phyloP scores from a whole-genome alignment of 139 green algal species.

The Chlorella sp. region DNA sequence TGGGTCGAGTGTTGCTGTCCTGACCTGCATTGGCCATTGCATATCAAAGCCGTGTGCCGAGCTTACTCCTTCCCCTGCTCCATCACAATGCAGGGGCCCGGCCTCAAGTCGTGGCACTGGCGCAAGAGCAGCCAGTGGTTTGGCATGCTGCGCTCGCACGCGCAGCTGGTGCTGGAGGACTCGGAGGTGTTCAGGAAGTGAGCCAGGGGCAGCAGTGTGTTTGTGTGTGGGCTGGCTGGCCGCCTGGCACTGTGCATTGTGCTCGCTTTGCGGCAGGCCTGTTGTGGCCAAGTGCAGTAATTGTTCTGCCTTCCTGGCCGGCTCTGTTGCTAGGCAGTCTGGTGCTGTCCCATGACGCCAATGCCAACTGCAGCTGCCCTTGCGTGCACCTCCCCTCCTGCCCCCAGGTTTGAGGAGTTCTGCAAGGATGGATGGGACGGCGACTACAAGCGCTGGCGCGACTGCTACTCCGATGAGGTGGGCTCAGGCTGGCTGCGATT shows the following conservation, averaged over 20 bases:
- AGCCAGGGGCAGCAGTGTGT: background rate
- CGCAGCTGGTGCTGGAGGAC: slow-evolving; percentile 40
- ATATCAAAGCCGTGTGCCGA: no score
- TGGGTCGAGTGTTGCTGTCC: no score
- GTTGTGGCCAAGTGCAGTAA: no score
- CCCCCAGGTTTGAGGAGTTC: slow-evolving; percentile 34
- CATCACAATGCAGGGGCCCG: background rate
- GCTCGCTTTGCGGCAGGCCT: no score
- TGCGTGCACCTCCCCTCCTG: background rate
- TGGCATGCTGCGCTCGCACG: slow-evolving; percentile 34
- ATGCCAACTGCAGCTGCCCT: no score
- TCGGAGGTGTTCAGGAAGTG: slow-evolving; percentile 34
- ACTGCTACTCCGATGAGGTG: slow-evolving; percentile 42
- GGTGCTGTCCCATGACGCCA: no score
- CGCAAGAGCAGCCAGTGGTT: slow-evolving; percentile 52
- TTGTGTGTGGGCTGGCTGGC: background rate
- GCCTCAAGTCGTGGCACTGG: slow-evolving; percentile 28
- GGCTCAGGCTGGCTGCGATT: background rate
- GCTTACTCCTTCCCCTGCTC: background rate
- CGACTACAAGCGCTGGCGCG: slow-evolving; percentile 28
- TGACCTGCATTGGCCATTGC: no score
- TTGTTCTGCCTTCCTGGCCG: no score
- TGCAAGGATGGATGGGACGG: slow-evolving; percentile 31
- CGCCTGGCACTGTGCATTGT: no score
- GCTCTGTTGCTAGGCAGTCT: no score